Base-by-base conservation (phyloP, 768 basidiomycete genomes). In the Leucocoprinus sp. region DNA sequence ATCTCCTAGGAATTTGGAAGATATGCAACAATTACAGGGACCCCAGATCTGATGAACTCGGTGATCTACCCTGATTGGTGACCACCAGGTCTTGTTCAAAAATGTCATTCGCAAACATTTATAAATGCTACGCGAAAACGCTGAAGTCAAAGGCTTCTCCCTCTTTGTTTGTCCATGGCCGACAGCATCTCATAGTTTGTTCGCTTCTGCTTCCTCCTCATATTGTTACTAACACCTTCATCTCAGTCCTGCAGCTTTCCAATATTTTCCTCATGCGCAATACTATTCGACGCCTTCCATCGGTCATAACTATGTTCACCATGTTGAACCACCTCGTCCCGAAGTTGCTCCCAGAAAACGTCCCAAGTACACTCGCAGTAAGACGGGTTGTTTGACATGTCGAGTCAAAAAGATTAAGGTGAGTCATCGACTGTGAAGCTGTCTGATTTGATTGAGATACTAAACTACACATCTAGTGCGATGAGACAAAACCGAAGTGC, bases 401-500 rank as follows among this genome's bases (percentile, higher is more conserved):
- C 77, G 93, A 55, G 78, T 80, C 51, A 93, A 93, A 73, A 89
- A 95, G 73, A 90, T 97, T 58, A 96, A 96, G 77, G 88, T 87
- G 52, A 43, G 74, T 59, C 44, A 73, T 59, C 44, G 22, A 24
- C 44, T 17, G 28, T 27, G 43, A 26, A 15, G 31, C n/a, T 19
- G 37, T 41, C 31, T 31, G 37, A 12, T n/a, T 50, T 37, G 33
- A 18, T 12, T 26, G 36, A 8, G 38, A 45, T 24, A 37, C 37
- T 19, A 28, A 34, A 15, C 19, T 23, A 27, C 12, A 31, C 15
- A 19, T 38, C 45, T 12, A 91, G 85, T 97, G 93, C 63, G 93
- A 93, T 61, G 93, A 97, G 65, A 75, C 76, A 9, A 88, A 92
- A 60, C 93, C 92, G 44, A 76, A 73, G 47, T 95, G 92, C 67